These are phyloP conservation scores for Kalmusia sp. DNA, from an alignment of 2,329 filamentous ascomycete species.

Conservation along the genomic window DNA sequence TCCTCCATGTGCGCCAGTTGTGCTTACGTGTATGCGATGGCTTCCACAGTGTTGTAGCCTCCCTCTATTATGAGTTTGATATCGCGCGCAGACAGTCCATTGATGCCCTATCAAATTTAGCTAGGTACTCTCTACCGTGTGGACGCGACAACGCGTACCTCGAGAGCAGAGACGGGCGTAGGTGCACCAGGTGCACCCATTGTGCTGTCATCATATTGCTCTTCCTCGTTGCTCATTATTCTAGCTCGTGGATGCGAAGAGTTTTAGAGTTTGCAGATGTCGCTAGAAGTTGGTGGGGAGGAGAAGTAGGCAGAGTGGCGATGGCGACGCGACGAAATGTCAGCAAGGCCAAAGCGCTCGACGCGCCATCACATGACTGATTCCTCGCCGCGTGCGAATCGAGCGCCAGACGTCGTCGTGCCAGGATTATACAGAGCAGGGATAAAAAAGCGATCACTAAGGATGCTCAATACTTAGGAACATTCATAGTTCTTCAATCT, in stretches of 20 bases:
- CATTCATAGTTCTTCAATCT: too few relatives aligned
- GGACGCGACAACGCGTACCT: conserved; percentile 64
- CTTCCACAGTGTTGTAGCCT: conserved; percentile 94
- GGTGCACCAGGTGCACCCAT: conserved; percentile 89
- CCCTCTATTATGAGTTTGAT: conserved; percentile 92
- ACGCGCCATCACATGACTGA: conserved; percentile 36
- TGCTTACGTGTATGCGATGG: conserved; percentile 86
- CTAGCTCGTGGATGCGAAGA: not conserved
- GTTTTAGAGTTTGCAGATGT: not conserved
- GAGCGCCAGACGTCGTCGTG: too few relatives aligned
- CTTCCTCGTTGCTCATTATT: conserved; percentile 58
- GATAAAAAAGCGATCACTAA: too few relatives aligned
- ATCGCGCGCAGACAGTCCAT: conserved; percentile 91
- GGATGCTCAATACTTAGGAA: too few relatives aligned
- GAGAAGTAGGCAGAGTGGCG: conserved; percentile 17
- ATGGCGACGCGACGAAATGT: conserved; percentile 14
- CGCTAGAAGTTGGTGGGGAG: conserved; percentile 5
- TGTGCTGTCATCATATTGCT: conserved; percentile 77
- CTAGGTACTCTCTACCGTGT: not conserved
- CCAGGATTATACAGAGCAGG: too few relatives aligned
- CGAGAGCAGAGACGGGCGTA: conserved; percentile 82
- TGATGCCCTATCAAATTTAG: conserved; percentile 70
- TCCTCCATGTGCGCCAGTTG: not conserved
- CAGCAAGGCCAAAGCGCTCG: conserved; percentile 20
- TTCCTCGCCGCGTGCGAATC: too few relatives aligned